A percentile compares a stretch with the other conserved stretches of the same genome.
Conservation (phyloP, 2,329 filamentous ascomycete genomes). For the Penicillium sp. region DNA sequence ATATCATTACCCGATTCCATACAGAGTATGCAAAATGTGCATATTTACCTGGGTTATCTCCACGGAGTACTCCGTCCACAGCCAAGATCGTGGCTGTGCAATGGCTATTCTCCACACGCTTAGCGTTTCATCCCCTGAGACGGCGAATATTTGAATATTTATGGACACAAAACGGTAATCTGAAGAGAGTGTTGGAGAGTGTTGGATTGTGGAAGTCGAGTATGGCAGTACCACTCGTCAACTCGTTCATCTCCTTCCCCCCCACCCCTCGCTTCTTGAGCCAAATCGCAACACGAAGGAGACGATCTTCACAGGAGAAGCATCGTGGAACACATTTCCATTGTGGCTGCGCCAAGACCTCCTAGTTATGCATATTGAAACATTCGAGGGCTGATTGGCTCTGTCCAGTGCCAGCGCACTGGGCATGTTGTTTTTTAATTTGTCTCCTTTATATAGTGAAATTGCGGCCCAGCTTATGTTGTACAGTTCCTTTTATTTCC, state of each 20-base stretch:
- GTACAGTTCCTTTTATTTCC: neutral
- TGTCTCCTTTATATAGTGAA: neutral
- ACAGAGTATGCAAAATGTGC: neutral
- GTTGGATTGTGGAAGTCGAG: neutral
- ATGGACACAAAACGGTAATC: neutral
- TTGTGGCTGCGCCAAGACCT: slow-evolving; percentile 3
- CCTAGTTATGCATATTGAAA: neutral
- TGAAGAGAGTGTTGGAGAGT: neutral
- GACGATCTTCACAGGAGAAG: neutral
- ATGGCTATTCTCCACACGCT: slow-evolving; percentile 7
- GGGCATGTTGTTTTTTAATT: slow-evolving; percentile 2
- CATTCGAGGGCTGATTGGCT: slow-evolving; percentile 1
- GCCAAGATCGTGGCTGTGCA: slow-evolving; percentile 15
- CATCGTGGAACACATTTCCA: neutral
- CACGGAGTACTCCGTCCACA: neutral
- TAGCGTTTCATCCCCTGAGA: slow-evolving; percentile 10
- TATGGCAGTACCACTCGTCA: neutral
- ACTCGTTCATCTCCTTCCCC: neutral
- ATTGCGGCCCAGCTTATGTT: neutral
- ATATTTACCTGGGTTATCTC: neutral
- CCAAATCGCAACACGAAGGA: neutral
- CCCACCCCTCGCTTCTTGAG: neutral
- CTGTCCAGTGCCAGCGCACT: slow-evolving; percentile 2
- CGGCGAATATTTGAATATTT: neutral
- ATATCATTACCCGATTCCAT: neutral